Evolutionary conservation across 2,329 filamentous ascomycete genomes (phyloP).

Genomic region (Ambrosiella beaveri): DNA sequence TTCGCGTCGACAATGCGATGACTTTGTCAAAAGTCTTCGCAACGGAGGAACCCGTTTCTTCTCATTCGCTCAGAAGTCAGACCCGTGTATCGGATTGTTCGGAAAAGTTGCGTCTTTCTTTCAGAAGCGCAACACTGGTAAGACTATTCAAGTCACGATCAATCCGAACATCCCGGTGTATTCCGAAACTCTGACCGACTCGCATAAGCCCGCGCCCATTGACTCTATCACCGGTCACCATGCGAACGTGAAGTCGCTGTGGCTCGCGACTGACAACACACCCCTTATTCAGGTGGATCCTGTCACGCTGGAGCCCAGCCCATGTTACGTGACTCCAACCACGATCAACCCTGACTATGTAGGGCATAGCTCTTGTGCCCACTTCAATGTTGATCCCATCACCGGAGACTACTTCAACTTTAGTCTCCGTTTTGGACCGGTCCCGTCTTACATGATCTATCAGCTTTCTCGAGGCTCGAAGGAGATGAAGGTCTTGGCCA

Average conservation of each 20-base stretch:
- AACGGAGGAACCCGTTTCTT: constrained; percentile 38
- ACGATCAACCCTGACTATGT: constrained; percentile 49
- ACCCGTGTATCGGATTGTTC: constrained; percentile 60
- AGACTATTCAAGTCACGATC: constrained; percentile 51
- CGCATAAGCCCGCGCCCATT: constrained; percentile 9
- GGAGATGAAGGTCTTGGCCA: constrained; percentile 56
- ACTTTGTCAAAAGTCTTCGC: constrained; percentile 41
- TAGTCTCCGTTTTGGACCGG: constrained; percentile 49
- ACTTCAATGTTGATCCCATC: constrained; percentile 51
- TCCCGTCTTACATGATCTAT: constrained; percentile 52
- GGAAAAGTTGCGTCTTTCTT: constrained; percentile 52
- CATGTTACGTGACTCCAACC: constrained; percentile 34
- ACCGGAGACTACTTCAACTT: constrained; percentile 70
- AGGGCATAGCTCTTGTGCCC: constrained; percentile 51
- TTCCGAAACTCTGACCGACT: constrained; percentile 18
- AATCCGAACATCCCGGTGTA: constrained; percentile 44
- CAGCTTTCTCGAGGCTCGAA: constrained; percentile 37
- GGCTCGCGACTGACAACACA: constrained; percentile 38
- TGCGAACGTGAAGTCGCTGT: constrained; percentile 29
- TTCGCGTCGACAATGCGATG: constrained; percentile 51
- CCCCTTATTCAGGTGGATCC: constrained; percentile 46
- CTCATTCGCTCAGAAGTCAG: constrained; percentile 53
- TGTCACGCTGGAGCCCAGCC: constrained; percentile 54
- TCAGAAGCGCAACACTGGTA: constrained; percentile 19
- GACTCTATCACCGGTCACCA: constrained; percentile 20